Conservation (phyloP, 306 rosid species). For the Gastrolobium bilobum region DNA sequence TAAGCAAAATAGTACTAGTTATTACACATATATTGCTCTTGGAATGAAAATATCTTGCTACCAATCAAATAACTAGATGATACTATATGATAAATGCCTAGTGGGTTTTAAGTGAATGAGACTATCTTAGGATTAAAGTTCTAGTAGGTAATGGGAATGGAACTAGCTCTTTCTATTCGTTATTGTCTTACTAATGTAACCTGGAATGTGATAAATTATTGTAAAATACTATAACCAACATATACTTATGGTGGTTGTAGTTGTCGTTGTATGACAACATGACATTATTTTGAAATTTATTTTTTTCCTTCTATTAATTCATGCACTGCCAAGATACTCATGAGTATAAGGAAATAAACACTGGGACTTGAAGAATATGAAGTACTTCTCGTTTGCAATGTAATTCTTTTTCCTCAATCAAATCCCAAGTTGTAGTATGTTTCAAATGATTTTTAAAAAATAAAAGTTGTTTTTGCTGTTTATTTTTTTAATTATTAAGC, state of each 20-base stretch:
- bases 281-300: neutral
- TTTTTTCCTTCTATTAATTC: neutral
- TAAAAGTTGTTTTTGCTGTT: no score
- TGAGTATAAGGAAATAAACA: neutral
- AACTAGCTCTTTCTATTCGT: slow-evolving; percentile 9
- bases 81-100: slow-evolving; percentile 13
- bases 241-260: neutral
- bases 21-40: slow-evolving; percentile 4
- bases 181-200: neutral
- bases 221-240: neutral
- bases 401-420: no score
- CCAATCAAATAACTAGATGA: slow-evolving; percentile 28
- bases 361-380: no score
- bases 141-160: neutral
- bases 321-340: neutral
- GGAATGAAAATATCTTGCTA: slow-evolving; percentile 23
- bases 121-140: slow-evolving; percentile 3
- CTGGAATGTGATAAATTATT: slow-evolving; percentile 15
- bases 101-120: slow-evolving; percentile 31
- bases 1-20: neutral
- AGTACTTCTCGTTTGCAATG: no score
- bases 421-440: no score
- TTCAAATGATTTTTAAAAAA: no score
- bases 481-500: no score
- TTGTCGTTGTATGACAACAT: neutral